These are phyloP conservation scores for Lactuca sativa DNA, from an alignment of 129 eudicot genomes.

Conservation along the genomic window DNA sequence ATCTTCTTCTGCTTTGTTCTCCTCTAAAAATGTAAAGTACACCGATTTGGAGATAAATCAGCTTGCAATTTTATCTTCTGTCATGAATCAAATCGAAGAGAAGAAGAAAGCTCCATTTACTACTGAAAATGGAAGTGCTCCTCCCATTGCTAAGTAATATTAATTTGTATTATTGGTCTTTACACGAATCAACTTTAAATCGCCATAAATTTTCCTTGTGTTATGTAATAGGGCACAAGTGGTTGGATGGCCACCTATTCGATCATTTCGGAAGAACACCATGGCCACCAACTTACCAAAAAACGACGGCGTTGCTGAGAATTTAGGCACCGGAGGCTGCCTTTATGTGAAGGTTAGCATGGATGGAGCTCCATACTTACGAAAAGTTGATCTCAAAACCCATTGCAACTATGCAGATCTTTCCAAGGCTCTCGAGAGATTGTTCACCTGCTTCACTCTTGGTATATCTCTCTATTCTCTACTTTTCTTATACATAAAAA, in stretches of 20 bases:
- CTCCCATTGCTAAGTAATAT: conserved; percentile 50
- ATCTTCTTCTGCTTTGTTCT: conserved; percentile 27
- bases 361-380: conserved; percentile 55
- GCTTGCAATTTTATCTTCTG: conserved; percentile 23
- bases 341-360: conserved; percentile 44
- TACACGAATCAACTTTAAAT: not conserved
- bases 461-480: conserved; percentile 29
- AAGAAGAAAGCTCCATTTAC: conserved; percentile 32
- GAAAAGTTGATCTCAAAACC: conserved; percentile 68
- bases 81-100: conserved; percentile 40
- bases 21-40: conserved; percentile 28
- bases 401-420: conserved; percentile 51
- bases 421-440: conserved; percentile 63
- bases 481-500: not conserved
- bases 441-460: conserved; percentile 73
- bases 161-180: not conserved
- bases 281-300: conserved; percentile 50
- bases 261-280: conserved; percentile 65
- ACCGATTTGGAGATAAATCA: conserved; percentile 19
- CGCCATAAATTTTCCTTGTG: not conserved
- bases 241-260: conserved; percentile 82
- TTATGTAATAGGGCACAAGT: conserved; percentile 54
- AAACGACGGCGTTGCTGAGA: conserved; percentile 28
- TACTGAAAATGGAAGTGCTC: conserved; percentile 37
- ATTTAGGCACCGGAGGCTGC: conserved; percentile 36